phyloP scores from a whole-genome alignment of 192 early-diverging fungal species.

The Martensiomyces pterosporus region DNA sequence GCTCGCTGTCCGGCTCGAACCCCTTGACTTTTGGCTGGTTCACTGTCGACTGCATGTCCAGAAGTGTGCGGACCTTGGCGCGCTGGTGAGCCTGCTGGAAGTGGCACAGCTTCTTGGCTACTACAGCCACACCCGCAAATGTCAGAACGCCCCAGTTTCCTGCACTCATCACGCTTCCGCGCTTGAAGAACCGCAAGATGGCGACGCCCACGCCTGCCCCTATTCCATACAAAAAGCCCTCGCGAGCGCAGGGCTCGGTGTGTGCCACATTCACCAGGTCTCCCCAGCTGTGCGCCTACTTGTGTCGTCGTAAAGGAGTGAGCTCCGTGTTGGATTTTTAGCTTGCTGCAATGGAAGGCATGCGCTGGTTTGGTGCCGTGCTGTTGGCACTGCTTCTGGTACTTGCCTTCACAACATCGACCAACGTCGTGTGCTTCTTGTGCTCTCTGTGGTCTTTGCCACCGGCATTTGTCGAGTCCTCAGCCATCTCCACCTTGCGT shows the following conservation, averaged over 20 bases:
- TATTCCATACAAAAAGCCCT: constrained; percentile 44
- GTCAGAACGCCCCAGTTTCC: constrained; percentile 40
- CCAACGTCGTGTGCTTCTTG: constrained; percentile 15
- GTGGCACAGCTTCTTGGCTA: constrained; percentile 35
- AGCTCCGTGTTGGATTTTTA: too few species aligned
- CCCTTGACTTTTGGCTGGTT: constrained; percentile 12
- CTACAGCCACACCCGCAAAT: constrained; percentile 24
- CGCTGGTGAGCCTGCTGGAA: constrained; percentile 36
- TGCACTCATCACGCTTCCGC: constrained; percentile 23
- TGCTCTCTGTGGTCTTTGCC: constrained; percentile 11
- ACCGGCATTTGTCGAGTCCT: constrained; percentile 14
- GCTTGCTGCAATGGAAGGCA: too few species aligned
- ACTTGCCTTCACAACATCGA: constrained; percentile 35
- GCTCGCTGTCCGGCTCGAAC: constrained; percentile 21
- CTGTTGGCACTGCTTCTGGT: too few species aligned
- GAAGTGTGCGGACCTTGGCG: constrained; percentile 28
- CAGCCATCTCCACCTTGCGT: constrained; percentile 2
- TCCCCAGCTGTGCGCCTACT: constrained; percentile 38
- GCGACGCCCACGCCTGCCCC: constrained; percentile 22
- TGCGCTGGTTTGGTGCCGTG: too few species aligned
- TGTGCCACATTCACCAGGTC: constrained; percentile 17
- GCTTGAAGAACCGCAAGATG: constrained; percentile 31
- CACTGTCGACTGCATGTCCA: constrained; percentile 18
- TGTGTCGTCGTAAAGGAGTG: too few species aligned
- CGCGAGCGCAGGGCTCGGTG: constrained; percentile 40